Evolutionary conservation across 2,329 filamentous ascomycete species (phyloP).

Genomic region (Hymenoscyphus salicellus): DNA sequence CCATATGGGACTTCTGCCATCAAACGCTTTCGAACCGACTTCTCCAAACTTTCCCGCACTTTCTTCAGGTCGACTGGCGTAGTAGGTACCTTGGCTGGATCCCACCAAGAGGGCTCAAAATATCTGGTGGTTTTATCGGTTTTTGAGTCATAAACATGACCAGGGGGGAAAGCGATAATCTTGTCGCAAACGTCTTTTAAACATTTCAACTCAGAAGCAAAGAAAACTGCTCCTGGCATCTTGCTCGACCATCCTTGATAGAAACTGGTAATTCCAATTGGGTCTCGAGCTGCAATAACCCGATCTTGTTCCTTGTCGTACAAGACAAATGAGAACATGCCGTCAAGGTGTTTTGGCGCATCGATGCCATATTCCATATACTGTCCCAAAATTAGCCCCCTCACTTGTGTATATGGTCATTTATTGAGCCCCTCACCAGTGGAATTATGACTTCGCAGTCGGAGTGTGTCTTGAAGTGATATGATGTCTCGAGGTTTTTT

Average conservation of each 20-base stretch:
- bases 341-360: conserved; percentile 88
- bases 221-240: conserved; percentile 83
- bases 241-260: conserved; percentile 90
- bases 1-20: conserved; percentile 99
- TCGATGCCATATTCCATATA: conserved; percentile 91
- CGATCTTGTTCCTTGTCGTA: conserved; percentile 95
- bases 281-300: conserved; percentile 89
- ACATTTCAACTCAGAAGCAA: conserved; percentile 95
- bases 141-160: conserved; percentile 93
- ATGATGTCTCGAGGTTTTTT: conserved; percentile 77
- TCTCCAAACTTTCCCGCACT: conserved; percentile 79
- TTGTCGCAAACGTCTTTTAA: conserved; percentile 91
- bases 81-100: conserved; percentile 72
- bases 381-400: conserved; percentile 43
- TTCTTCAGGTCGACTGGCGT: conserved; percentile 79
- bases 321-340: conserved; percentile 99
- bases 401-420: conserved; percentile 18
- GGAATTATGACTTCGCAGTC: conserved; percentile 99
- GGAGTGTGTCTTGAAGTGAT: conserved; percentile 97
- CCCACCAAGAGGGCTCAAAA: conserved; percentile 90
- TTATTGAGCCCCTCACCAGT: conserved; percentile 57
- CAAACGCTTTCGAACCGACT: conserved; percentile 88
- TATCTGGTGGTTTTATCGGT: conserved; percentile 83
- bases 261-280: conserved; percentile 94
- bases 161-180: conserved; percentile 89